These are phyloP conservation scores for Ustilago loliicola DNA, from an alignment of 1,284 basidiomycete genomes.

Conservation along the genomic window DNA sequence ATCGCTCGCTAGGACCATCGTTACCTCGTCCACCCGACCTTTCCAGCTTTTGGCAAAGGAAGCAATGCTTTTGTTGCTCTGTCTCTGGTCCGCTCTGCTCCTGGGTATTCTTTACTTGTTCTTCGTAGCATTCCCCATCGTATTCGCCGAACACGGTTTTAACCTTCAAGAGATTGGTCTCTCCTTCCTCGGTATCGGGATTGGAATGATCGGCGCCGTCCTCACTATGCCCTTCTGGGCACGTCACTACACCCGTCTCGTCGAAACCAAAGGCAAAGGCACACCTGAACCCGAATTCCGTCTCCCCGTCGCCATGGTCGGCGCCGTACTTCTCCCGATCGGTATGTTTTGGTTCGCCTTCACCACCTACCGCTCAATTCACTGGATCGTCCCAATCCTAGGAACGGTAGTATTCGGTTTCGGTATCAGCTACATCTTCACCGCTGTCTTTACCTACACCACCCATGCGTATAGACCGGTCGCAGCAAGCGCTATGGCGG, in stretches of 20 bases:
- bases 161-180: conserved; percentile 52
- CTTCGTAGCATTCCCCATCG: conserved; percentile 59
- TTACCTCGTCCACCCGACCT: conserved; percentile 31
- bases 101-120: conserved; percentile 55
- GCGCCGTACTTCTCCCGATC: conserved; percentile 36
- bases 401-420: conserved; percentile 46
- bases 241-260: conserved; percentile 72
- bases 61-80: conserved; percentile 41
- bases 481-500: conserved; percentile 58
- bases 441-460: conserved; percentile 49
- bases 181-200: conserved; percentile 50
- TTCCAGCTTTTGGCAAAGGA: conserved; percentile 37
- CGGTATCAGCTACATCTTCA: conserved; percentile 52
- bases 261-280: conserved; percentile 74
- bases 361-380: conserved; percentile 49
- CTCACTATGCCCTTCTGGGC: conserved; percentile 72
- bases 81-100: conserved; percentile 44
- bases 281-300: conserved; percentile 57
- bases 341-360: conserved; percentile 63
- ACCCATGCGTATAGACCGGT: conserved; percentile 50
- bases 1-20: conserved; percentile 24
- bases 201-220: conserved; percentile 52
- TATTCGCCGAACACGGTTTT: conserved; percentile 54
- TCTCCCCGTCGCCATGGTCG: conserved; percentile 55
- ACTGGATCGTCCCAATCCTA: conserved; percentile 59